Evolutionary conservation across 306 rosid genomes (phyloP).

Genomic region (Rosa rugosa): DNA sequence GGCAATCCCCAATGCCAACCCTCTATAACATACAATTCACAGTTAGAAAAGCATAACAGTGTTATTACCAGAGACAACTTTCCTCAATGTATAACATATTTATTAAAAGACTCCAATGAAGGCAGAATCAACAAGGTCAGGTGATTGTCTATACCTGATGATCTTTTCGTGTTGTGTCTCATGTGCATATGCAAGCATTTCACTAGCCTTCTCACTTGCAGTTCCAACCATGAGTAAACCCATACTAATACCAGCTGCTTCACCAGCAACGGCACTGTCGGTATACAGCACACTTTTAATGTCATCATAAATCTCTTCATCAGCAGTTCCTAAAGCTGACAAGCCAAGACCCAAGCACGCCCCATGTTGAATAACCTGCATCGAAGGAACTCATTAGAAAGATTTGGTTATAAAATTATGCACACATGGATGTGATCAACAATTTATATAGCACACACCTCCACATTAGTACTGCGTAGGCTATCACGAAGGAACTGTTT

Average conservation of each 20-base stretch:
- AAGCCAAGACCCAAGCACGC: constrained; percentile 99
- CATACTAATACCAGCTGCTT: constrained; percentile 98
- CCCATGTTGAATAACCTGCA: constrained; percentile 95
- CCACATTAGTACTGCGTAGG: constrained; percentile 86
- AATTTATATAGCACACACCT: constrained; percentile 48
- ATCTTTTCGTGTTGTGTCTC: constrained; percentile 97
- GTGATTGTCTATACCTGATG: constrained; percentile 54
- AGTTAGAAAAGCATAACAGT: constrained; percentile 2
- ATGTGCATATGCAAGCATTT: constrained; percentile 95
- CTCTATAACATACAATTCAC: constrained; percentile 50
- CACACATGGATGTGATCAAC: constrained; percentile 5
- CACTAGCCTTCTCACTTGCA: constrained; percentile 93
- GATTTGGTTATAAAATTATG: constrained; percentile 17
- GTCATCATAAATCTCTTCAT: constrained; percentile 86
- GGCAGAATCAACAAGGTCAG: constrained; percentile 6
- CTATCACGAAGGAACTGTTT: constrained; percentile 95
- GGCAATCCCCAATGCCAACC: constrained; percentile 88
- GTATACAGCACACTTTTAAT: constrained; percentile 82
- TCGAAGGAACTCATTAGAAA: constrained; percentile 14
- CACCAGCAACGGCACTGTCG: constrained; percentile 98
- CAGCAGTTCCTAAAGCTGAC: constrained; percentile 94
- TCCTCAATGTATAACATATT: not conserved
- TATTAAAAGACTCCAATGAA: not conserved
- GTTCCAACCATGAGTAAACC: constrained; percentile 99
- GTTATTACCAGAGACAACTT: not conserved